Percentiles rank a stretch among this genome's conserved stretches.
phyloP scores from a whole-genome alignment of 2,329 filamentous ascomycete species.

The Neofusicoccum laricinum region DNA sequence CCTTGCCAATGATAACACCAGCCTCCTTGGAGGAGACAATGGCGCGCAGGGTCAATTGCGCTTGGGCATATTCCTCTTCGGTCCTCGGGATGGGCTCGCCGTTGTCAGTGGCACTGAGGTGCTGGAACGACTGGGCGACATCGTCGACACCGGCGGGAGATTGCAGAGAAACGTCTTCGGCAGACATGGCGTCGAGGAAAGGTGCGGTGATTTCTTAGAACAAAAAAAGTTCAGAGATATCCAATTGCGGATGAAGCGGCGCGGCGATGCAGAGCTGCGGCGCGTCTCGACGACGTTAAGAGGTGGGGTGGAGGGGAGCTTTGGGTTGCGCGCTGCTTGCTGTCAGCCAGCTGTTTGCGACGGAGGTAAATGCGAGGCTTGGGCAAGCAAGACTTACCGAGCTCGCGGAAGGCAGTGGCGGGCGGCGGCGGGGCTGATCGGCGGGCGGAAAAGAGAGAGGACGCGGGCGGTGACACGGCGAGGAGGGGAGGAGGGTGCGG shows the following conservation, averaged over 20 bases:
- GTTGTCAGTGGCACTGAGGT: slow-evolving; percentile 50
- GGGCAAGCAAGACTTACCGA: slow-evolving; percentile 15
- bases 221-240: slow-evolving; percentile 4
- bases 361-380: neutral
- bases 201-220: slow-evolving; percentile 10
- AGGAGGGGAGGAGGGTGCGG: slow-evolving; percentile 7
- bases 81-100: slow-evolving; percentile 82
- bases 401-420: slow-evolving; percentile 16
- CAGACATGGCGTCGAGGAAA: slow-evolving; percentile 35
- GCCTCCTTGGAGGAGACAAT: slow-evolving; percentile 99
- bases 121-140: slow-evolving; percentile 42
- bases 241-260: slow-evolving; percentile 3
- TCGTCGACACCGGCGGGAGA: slow-evolving; percentile 33
- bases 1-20: slow-evolving; percentile 98
- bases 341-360: slow-evolving; percentile 12
- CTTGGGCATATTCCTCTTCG: slow-evolving; percentile 92
- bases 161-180: slow-evolving; percentile 35
- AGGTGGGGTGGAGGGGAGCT: neutral
- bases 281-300: neutral
- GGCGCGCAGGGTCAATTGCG: slow-evolving; percentile 89
- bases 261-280: slow-evolving; percentile 7
- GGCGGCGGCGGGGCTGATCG: slow-evolving; percentile 10
- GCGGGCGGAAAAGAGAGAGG: slow-evolving; percentile 1
- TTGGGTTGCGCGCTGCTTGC: neutral
- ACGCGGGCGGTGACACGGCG: neutral